Evolutionary conservation across 768 basidiomycete genomes (phyloP).

Genomic region (Piloderma croceum): DNA sequence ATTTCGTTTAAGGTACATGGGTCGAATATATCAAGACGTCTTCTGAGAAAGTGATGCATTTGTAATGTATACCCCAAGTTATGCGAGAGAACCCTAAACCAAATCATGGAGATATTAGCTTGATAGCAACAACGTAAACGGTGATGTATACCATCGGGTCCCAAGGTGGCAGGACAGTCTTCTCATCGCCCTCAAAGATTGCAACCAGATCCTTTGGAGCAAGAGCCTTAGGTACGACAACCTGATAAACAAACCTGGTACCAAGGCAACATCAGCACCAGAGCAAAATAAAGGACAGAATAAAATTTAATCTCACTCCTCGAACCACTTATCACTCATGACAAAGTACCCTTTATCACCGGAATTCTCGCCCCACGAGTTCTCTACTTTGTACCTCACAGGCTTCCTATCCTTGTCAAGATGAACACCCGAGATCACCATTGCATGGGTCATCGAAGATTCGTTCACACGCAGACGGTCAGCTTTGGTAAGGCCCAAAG

Average conservation of each 20-base stretch:
- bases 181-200: constrained; percentile 66
- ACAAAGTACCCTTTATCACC: constrained; percentile 87
- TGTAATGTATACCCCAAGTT: neutral
- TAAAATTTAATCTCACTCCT: constrained; percentile 54
- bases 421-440: constrained; percentile 93
- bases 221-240: constrained; percentile 77
- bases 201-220: constrained; percentile 78
- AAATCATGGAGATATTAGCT: too few species aligned
- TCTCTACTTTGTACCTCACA: constrained; percentile 94
- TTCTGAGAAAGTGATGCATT: too few species aligned
- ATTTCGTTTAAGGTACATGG: too few species aligned
- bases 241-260: constrained; percentile 84
- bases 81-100: neutral
- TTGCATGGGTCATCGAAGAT: constrained; percentile 91
- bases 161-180: constrained; percentile 77
- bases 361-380: constrained; percentile 79
- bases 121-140: too few species aligned
- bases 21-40: too few species aligned
- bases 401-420: constrained; percentile 71
- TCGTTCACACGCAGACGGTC: constrained; percentile 79
- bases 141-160: constrained; percentile 71
- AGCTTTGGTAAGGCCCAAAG: constrained; percentile 75
- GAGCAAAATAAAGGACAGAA: neutral
- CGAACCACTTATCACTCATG: constrained; percentile 92
- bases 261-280: constrained; percentile 3